Evolutionary conservation across 176 grass and related monocot genomes (phyloP).

Genomic region (Musa schizocarpa): DNA sequence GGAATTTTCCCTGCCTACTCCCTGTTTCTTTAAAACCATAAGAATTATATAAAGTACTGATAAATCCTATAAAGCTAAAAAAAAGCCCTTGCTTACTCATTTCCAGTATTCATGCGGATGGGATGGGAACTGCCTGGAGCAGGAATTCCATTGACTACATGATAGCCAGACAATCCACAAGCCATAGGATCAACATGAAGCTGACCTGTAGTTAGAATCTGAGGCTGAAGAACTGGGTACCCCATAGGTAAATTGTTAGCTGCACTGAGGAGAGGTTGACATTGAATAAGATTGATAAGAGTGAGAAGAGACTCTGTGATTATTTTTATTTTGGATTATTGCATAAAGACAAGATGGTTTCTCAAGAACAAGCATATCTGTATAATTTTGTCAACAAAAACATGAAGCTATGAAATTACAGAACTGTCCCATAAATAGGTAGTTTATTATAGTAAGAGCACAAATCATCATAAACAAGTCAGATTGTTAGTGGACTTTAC

Average conservation of each 20-base stretch:
- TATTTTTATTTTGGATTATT: not conserved
- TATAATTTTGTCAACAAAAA: not conserved
- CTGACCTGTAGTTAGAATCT: slow-evolving; percentile 49
- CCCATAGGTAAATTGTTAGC: slow-evolving; percentile 89
- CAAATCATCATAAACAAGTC: too few species aligned
- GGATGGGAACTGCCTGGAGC: slow-evolving; percentile 63
- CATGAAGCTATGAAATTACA: too few species aligned
- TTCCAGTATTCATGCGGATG: slow-evolving; percentile 71
- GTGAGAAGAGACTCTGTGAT: not conserved
- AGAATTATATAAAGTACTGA: not conserved
- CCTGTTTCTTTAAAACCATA: not conserved
- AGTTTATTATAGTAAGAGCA: not conserved
- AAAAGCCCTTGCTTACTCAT: slow-evolving; percentile 55
- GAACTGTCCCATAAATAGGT: too few species aligned
- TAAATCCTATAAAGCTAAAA: not conserved
- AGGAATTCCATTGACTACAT: slow-evolving; percentile 81
- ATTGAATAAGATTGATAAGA: slow-evolving; percentile 43
- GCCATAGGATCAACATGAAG: slow-evolving; percentile 59
- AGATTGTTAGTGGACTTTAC: too few species aligned
- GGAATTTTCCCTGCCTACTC: not conserved
- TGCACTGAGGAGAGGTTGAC: slow-evolving; percentile 53
- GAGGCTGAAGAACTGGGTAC: slow-evolving; percentile 82
- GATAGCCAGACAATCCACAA: slow-evolving; percentile 52
- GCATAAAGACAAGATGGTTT: not conserved
- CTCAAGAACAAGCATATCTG: not conserved